Base-by-base conservation (phyloP, 2,329 filamentous ascomycete genomes). In the Cladosporium sp. region DNA sequence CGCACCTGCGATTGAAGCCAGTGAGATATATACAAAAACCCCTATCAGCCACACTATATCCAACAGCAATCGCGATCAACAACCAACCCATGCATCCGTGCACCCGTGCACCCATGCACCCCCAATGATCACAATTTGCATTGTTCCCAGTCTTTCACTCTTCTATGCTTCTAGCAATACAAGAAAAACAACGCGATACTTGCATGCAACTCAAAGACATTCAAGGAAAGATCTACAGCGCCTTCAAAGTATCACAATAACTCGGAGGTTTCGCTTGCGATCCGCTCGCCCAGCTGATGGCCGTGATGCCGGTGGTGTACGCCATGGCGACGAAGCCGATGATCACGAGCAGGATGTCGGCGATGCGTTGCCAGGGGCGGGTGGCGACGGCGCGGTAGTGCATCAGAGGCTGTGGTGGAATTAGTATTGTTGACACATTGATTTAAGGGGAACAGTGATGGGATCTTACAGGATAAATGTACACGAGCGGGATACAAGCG, bases 401-500 rank as follows among this genome's bases (percentile, higher is more conserved):
- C 62, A 99, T 87, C 78, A 99, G 84, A 54, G 95, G 94, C 92
- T 97, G 72, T 15, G n/a, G 64, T 36, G 55, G 15, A 21, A 68
- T 69, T 47, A 66, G 18, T 52, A 18, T 41, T 28, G 28, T 28
- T 5, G 28, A 28, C 28, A 5, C 28, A 28, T 28, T 28, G 28
- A 28, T 28, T 28, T 5, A n/a, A 28, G 28, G 28, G 28, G 28
- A 30, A 6, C 28, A 30, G 28, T 3, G 28, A 5, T 28, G 5
- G 21, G n/a, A 64, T 21, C 92, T 85, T 85, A 97, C 93, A 70
- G 95, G 96, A 77, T 99, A 99, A 64, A 99, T 96, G 75, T 96
- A 98, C 68, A 98, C 95, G 66, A 99, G 83, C 54, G 95, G 95
- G 72, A 99, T 95, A 77, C 95, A 99, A 68, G 95, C 95, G 83